These are phyloP conservation scores for Chaetoscypha palmicola DNA, from an alignment of 2,329 filamentous ascomycete species.

Conservation along the genomic window DNA sequence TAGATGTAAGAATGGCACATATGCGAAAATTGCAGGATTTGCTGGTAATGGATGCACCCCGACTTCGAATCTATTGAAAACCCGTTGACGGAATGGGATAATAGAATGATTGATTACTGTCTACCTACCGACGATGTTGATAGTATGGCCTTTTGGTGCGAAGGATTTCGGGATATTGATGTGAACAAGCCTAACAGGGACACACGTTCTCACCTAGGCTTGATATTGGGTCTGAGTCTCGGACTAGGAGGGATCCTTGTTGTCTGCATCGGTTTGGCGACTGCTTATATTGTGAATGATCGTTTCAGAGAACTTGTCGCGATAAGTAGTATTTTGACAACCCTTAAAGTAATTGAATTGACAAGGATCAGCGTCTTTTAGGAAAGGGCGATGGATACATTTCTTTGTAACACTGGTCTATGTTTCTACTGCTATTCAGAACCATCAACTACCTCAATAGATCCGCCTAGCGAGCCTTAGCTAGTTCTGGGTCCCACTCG, in stretches of 20 bases:
- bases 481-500: too few relatives aligned
- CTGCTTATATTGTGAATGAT: neutral
- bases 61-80: neutral
- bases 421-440: too few relatives aligned
- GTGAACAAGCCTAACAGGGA: neutral
- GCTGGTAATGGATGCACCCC: neutral
- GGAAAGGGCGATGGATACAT: neutral
- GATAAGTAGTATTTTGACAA: neutral
- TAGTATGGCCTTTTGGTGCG: constrained; percentile 1
- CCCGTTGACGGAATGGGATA: constrained; percentile 1
- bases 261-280: neutral
- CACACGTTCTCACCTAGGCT: neutral
- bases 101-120: neutral
- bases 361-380: neutral
- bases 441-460: too few relatives aligned
- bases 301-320: neutral
- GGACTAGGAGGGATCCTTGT: neutral
- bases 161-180: neutral
- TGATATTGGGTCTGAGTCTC: neutral
- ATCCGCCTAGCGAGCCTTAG: too few relatives aligned
- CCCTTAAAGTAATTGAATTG: neutral
- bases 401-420: too few relatives aligned
- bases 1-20: neutral
- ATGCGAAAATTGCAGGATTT: constrained; percentile 1
- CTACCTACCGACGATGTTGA: neutral